Evolutionary conservation across 2,329 filamentous ascomycete species (phyloP), one percentile per base, ranked within the genome.

Genomic region (Clathrospora elynae): DNA sequence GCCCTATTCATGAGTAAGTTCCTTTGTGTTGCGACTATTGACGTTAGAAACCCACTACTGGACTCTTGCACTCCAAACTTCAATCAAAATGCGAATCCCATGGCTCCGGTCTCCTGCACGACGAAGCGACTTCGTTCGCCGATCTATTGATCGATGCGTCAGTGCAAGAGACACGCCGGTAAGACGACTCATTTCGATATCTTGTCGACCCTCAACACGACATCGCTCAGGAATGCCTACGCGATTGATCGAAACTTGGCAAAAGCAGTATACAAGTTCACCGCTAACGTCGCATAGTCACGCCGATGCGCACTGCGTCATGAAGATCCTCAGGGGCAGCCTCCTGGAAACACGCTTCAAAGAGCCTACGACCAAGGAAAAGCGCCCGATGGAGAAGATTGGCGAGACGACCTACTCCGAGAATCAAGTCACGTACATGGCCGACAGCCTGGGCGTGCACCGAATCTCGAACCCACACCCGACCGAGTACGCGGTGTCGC

Each of bases 361-460:
- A 68, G 70, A 42, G 67, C 68, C 30, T 64, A 74, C 34, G 71
- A 76, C 78, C 34, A 74, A 71, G 23, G 64, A 75, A 41, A 53
- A 62, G 4, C 70, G 75, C 5, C 83, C 84, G 3, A 84, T 87
- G 70, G 66, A 75, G 46, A 70, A 87, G 43, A 85, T 84, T 53
- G 84, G 82, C 30, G 81, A 88, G 61, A 87, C 81, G 25, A 79
- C 77, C 28, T 87, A 90, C 62, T 73, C 76, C 35, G 77, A 85
- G 63, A 86, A 92, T 53, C 76, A 86, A 50, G 89, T 95, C 25
- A 86, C 89, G 6, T 96, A 96, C 71, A 96, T 96, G 85, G 87
- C 88, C 25, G 91, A 96, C 67, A 67, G 90, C 73, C 82, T 96
- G 18, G 91, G 91, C 13, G 77, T 96, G 28, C 91, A 96, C 72